phyloP scores from a whole-genome alignment of 768 basidiomycete species.

The Leccinum rimulosum region DNA sequence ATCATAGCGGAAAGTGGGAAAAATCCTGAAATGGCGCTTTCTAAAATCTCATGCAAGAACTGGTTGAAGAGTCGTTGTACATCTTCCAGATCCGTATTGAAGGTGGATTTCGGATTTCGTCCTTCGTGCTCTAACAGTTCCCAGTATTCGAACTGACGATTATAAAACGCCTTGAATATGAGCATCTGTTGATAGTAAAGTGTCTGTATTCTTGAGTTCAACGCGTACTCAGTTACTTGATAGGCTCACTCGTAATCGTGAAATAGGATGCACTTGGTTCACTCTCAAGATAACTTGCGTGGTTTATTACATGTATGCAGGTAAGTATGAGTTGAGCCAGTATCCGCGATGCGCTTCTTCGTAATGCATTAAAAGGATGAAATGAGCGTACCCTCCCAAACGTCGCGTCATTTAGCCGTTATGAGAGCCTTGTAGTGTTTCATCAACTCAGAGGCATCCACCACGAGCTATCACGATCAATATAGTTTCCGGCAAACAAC shows the following conservation, averaged over 20 bases:
- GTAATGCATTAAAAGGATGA: background rate
- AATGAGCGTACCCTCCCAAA: slow-evolving; percentile 7
- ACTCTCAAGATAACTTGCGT: background rate
- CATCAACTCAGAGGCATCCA: slow-evolving; percentile 39
- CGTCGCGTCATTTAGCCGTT: slow-evolving; percentile 20
- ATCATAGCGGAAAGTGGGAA: too few species aligned
- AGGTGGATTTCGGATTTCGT: too few species aligned
- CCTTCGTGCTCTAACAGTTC: too few species aligned
- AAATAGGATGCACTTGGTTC: background rate
- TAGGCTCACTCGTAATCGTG: slow-evolving; percentile 13
- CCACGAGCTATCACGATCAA: slow-evolving; percentile 29
- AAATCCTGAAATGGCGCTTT: too few species aligned
- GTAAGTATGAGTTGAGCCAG: background rate
- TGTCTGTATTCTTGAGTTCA: background rate
- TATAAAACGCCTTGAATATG: slow-evolving; percentile 39
- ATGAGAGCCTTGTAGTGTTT: slow-evolving; percentile 42
- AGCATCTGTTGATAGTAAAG: slow-evolving; percentile 17
- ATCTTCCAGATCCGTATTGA: too few species aligned
- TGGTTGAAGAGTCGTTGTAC: too few species aligned
- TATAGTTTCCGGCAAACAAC: background rate
- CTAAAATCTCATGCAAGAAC: too few species aligned
- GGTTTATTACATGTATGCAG: background rate
- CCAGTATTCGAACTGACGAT: too few species aligned
- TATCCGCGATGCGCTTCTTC: background rate
- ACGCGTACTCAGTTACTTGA: slow-evolving; percentile 7